Evolutionary conservation across 2,329 filamentous ascomycete genomes (phyloP).

Genomic region (Sporothrix dimorphospora): DNA sequence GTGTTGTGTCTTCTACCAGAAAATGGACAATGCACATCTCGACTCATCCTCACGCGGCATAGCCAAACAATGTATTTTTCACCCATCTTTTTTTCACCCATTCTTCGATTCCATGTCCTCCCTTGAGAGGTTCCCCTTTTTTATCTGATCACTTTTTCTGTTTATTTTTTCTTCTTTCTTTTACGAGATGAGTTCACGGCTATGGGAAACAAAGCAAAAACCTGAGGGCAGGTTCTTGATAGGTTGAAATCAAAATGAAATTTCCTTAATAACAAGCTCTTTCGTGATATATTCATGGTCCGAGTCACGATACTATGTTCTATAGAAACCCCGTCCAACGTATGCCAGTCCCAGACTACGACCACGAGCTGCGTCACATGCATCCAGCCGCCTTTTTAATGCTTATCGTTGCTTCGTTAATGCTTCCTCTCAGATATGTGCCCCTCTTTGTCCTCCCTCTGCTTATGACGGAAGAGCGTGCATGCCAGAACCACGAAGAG

Average conservation of each 20-base stretch:
- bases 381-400: not conserved
- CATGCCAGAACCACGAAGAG: not conserved
- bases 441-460: not conserved
- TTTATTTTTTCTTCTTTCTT: conserved; percentile 31
- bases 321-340: not conserved
- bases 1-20: not conserved
- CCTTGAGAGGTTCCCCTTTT: conserved; percentile 5
- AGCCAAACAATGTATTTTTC: conserved; percentile 33
- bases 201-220: conserved; percentile 29
- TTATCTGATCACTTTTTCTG: conserved; percentile 2
- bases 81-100: conserved; percentile 26
- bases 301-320: not conserved
- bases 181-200: conserved; percentile 35
- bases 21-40: not conserved
- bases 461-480: not conserved
- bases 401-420: not conserved
- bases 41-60: not conserved
- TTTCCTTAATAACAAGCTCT: not conserved
- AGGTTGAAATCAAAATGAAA: conserved; percentile 26
- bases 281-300: not conserved
- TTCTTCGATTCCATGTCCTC: conserved; percentile 3
- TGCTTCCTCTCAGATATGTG: too few species aligned
- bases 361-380: not conserved
- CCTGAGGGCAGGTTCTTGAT: conserved; percentile 30
- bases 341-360: too few species aligned